Evolutionary conservation across 106 monocot genomes (phyloP), one percentile per base, ranked within the genome.

Genomic region (Allium sativum): DNA sequence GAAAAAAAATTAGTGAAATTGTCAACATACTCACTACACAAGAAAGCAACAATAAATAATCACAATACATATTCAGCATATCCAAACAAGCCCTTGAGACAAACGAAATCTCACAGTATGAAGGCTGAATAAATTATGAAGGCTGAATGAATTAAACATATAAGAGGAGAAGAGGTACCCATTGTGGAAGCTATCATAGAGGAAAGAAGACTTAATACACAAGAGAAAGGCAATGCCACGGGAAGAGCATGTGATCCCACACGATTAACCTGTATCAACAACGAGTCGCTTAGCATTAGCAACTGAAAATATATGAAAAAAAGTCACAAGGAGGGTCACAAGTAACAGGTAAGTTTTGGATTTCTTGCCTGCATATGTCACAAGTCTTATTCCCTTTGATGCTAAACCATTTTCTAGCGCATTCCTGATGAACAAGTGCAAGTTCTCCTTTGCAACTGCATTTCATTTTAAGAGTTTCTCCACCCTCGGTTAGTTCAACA

Each of bases 361-460:
- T 88, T 19, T 98, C 92, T 68, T 98, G 85, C 65, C 78, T 82
- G 69, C 98, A 98, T 10, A 98, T 73, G 72, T 98, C 98, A 70
- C 98, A 98, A 20, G 68, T 98, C 73, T 98, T 98, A 60, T 92
- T 98, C 7, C 98, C 98, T 68, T 92, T 98, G 18, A 92, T 88
- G 68, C 85, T 92, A 74, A 98, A 98, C 98, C 98, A 98, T 80
- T 92, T 91, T 40, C 88, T 70, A 31, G 82, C 88, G 74, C 98
- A 98, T 5, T 98, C 92, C 82, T 88, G 82, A 78, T 98, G 98
- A 16, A 88, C 92, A 80, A 98, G 88, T 42, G 92, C 98, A 20
- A 98, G 88, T 52, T 88, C 92, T 51, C 98, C 98, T 83, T 98
- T 98, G 86, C 98, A 98, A 67, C 88, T 98, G 60, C 98, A 98